Percentiles rank a stretch among this genome's conserved stretches.
These are phyloP conservation scores for Amniculicola lignicola DNA, from an alignment of 495 filamentous ascomycete species.

Conservation along the genomic window DNA sequence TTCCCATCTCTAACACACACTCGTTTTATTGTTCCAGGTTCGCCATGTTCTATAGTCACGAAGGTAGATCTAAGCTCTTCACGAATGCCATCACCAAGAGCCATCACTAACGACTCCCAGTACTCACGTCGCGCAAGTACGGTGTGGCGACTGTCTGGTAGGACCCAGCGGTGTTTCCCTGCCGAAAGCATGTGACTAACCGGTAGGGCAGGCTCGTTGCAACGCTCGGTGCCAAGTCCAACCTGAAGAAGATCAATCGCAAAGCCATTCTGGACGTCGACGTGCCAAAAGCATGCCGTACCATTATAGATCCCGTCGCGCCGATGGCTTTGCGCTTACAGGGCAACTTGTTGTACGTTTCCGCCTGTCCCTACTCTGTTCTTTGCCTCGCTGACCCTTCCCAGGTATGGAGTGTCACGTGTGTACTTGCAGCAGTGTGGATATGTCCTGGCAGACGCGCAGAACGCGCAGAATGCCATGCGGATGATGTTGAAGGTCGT, in stretches of 20 bases:
- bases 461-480: conserved; percentile 72
- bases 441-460: conserved; percentile 78
- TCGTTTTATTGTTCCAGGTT: conserved; percentile 19
- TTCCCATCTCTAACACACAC: conserved; percentile 2
- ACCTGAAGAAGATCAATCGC: conserved; percentile 70
- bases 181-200: conserved; percentile 1
- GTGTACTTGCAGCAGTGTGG: conserved; percentile 84
- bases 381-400: neutral
- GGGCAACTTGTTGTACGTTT: conserved; percentile 71
- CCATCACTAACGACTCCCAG: conserved; percentile 46
- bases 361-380: neutral
- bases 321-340: conserved; percentile 92
- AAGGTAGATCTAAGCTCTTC: conserved; percentile 57
- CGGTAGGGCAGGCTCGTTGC: conserved; percentile 71
- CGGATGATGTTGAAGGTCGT: conserved; percentile 57
- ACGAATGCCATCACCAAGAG: neutral
- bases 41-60: conserved; percentile 89
- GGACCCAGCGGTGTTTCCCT: conserved; percentile 24
- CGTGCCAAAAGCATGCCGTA: conserved; percentile 78
- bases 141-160: conserved; percentile 95
- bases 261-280: conserved; percentile 88
- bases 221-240: conserved; percentile 74
- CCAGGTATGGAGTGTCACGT: conserved; percentile 73
- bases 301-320: conserved; percentile 76
- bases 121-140: conserved; percentile 82